These are phyloP conservation scores for Fraxinus anomala DNA, from an alignment of 257 asterid species.

Conservation along the genomic window DNA sequence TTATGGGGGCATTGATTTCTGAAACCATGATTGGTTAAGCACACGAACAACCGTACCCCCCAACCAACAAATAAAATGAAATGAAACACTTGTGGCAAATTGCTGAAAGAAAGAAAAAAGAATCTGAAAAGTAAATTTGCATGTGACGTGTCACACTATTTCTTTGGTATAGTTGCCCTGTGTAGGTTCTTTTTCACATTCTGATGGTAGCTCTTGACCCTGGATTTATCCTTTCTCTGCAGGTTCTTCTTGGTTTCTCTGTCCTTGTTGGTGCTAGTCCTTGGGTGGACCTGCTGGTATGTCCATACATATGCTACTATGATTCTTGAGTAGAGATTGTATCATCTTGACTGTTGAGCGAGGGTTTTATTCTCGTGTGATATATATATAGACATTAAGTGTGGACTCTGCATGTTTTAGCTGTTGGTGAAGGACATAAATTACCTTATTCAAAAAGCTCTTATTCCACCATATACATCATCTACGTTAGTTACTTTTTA, in stretches of 20 bases:
- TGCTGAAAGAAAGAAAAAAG: neutral
- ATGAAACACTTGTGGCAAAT: neutral
- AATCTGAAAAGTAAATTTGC: slow-evolving; percentile 5
- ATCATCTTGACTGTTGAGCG: neutral
- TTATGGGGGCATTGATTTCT: too few species aligned
- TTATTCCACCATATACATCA: neutral
- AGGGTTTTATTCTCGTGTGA: neutral
- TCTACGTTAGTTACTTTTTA: neutral
- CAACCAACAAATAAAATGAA: neutral
- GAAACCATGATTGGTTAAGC: too few species aligned
- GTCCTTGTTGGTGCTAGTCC: slow-evolving; percentile 98
- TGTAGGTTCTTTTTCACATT: slow-evolving; percentile 14
- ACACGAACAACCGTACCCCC: neutral
- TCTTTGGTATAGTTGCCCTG: neutral
- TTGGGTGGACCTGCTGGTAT: slow-evolving; percentile 98
- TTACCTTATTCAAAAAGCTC: neutral
- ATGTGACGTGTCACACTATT: neutral
- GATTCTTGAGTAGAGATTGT: slow-evolving; percentile 7
- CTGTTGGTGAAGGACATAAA: neutral
- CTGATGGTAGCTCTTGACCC: slow-evolving; percentile 14
- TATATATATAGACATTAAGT: neutral
- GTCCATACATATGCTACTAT: slow-evolving; percentile 19
- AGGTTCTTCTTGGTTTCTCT: slow-evolving; percentile 97
- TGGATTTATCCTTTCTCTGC: slow-evolving; percentile 29
- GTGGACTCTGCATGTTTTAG: neutral